Percentiles rank a stretch among this genome's conserved stretches.
These are phyloP conservation scores for Kodamaea suecica DNA, from an alignment of 1,139 yeast genomes.

Conservation along the genomic window DNA sequence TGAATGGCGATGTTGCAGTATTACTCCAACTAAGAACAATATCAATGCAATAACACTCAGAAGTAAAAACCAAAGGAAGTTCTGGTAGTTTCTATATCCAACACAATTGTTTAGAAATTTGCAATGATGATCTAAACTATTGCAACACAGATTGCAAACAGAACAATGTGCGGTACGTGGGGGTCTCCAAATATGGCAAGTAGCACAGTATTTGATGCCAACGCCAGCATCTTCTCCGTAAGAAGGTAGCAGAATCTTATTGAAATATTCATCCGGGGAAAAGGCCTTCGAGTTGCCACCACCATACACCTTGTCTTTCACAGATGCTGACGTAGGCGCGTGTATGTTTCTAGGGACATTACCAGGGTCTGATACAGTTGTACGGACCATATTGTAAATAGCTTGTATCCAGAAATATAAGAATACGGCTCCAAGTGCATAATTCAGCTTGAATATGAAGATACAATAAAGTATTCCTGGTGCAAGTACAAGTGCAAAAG, in stretches of 20 bases:
- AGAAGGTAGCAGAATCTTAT: constrained; percentile 54
- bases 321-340: constrained; percentile 19
- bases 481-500: constrained; percentile 33
- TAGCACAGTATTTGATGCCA: constrained; percentile 43
- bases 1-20: constrained; percentile 23
- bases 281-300: background rate
- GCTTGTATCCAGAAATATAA: constrained; percentile 56
- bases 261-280: constrained; percentile 64
- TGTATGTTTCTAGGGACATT: constrained; percentile 68
- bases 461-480: constrained; percentile 50
- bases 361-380: constrained; percentile 70
- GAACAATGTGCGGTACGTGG: constrained; percentile 45
- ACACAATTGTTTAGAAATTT: constrained; percentile 41
- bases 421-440: constrained; percentile 56
- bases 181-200: constrained; percentile 49
- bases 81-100: constrained; percentile 32
- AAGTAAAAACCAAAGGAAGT: constrained; percentile 41
- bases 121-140: constrained; percentile 45
- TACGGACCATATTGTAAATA: constrained; percentile 46
- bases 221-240: constrained; percentile 27
- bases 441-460: constrained; percentile 42
- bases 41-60: constrained; percentile 22
- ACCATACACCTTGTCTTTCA: background rate
- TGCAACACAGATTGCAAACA: constrained; percentile 43
- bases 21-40: constrained; percentile 20